Evolutionary conservation across 2,329 filamentous ascomycete genomes (phyloP).

Genomic region (Ascosphaera apis): DNA sequence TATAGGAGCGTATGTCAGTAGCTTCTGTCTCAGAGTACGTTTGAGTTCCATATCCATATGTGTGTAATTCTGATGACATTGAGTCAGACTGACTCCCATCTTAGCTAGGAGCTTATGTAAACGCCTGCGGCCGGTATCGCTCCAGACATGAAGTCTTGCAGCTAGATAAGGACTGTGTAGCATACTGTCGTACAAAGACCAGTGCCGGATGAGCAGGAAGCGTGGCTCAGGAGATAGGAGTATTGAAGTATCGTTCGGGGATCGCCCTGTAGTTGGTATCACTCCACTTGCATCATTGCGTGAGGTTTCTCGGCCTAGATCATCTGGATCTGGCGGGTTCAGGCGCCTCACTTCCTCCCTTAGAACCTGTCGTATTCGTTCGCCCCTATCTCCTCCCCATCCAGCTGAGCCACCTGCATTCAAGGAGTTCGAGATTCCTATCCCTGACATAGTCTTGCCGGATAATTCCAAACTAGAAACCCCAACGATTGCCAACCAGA

Average conservation of each 20-base stretch:
- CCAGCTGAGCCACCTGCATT: constrained; percentile 34
- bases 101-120: constrained; percentile 89
- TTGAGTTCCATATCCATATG: constrained; percentile 99
- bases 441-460: constrained; percentile 59
- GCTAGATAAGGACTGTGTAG: constrained; percentile 89
- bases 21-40: constrained; percentile 57
- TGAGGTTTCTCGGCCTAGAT: constrained; percentile 35
- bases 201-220: constrained; percentile 80
- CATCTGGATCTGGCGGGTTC: constrained; percentile 49
- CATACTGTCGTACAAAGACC: constrained; percentile 98
- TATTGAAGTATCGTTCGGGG: constrained; percentile 78
- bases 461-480: constrained; percentile 87
- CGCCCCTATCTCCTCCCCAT: constrained; percentile 63
- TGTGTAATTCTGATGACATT: constrained; percentile 87
- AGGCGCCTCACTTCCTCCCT: constrained; percentile 84
- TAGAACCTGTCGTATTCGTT: constrained; percentile 62
- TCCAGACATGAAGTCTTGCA: constrained; percentile 82
- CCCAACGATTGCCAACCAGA: constrained; percentile 89
- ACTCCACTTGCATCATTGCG: constrained; percentile 49
- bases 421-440: constrained; percentile 38
- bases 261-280: constrained; percentile 70
- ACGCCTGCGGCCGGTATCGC: constrained; percentile 64
- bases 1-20: constrained; percentile 75
- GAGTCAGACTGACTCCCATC: constrained; percentile 85
- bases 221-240: constrained; percentile 80